Conservation (phyloP, 441 rosid genomes). For the Gossypium schwendimanii region DNA sequence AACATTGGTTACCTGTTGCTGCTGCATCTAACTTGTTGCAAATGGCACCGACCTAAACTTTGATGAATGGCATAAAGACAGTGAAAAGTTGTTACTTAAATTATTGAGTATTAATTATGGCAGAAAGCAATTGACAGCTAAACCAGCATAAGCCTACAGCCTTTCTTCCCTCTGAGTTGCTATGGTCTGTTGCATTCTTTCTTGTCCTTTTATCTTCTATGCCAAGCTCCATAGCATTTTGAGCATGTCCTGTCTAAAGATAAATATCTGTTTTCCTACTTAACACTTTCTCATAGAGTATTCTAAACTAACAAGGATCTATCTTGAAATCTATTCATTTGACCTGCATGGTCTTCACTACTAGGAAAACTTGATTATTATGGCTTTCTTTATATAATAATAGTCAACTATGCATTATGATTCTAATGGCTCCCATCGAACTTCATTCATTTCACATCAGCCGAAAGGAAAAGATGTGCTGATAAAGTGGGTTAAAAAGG, state of each 20-base stretch:
- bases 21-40: neutral
- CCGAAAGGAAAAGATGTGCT: slow-evolving; percentile 12
- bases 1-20: neutral
- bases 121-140: neutral
- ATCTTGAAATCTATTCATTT: neutral
- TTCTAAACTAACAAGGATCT: neutral
- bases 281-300: neutral
- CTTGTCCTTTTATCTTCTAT: neutral
- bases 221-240: neutral
- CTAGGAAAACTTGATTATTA: neutral
- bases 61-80: slow-evolving; percentile 1
- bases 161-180: neutral
- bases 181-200: neutral
- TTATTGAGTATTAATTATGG: neutral
- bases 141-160: neutral
- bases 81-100: neutral
- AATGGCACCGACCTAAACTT: neutral
- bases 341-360: neutral
- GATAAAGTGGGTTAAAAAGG: slow-evolving; percentile 4
- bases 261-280: no score
- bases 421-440: slow-evolving; percentile 1
- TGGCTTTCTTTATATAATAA: neutral
- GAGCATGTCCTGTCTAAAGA: neutral
- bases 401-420: neutral
- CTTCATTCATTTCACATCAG: slow-evolving; percentile 13